These are phyloP conservation scores for Exophiala bonariae DNA, from an alignment of 2,329 filamentous ascomycete genomes.

Conservation along the genomic window DNA sequence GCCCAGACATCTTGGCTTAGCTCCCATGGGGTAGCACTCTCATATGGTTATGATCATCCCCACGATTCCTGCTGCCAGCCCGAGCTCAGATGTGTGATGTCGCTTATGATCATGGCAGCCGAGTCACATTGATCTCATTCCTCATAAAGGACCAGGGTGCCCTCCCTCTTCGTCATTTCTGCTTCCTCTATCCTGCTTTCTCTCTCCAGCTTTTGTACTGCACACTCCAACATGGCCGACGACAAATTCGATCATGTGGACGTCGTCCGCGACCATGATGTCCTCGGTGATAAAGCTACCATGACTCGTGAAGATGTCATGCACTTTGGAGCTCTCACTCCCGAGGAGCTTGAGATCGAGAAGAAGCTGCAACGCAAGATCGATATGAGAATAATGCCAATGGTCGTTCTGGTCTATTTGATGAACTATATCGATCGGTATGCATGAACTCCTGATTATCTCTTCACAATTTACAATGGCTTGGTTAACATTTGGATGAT, in stretches of 20 bases:
- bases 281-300: conserved; percentile 22
- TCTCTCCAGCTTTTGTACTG: not conserved
- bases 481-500: not conserved
- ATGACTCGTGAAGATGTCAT: conserved; percentile 24
- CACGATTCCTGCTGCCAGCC: conserved; percentile 7
- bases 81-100: no score
- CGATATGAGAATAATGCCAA: conserved; percentile 37
- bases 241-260: conserved; percentile 5
- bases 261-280: conserved; percentile 22
- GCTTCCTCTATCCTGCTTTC: not conserved
- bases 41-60: conserved; percentile 9
- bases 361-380: conserved; percentile 40
- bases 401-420: conserved; percentile 55
- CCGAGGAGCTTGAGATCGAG: conserved; percentile 37
- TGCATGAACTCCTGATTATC: not conserved
- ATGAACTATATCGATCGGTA: conserved; percentile 49
- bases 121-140: no score
- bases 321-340: conserved; percentile 27
- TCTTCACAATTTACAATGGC: not conserved
- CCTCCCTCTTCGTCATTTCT: not conserved
- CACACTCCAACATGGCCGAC: conserved; percentile 12
- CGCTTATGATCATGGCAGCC: no score
- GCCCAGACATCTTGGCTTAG: conserved; percentile 9
- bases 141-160: no score
- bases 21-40: not conserved